These are phyloP conservation scores for Backusella morwellensis DNA, from an alignment of 192 early-diverging fungal species.

Conservation along the genomic window DNA sequence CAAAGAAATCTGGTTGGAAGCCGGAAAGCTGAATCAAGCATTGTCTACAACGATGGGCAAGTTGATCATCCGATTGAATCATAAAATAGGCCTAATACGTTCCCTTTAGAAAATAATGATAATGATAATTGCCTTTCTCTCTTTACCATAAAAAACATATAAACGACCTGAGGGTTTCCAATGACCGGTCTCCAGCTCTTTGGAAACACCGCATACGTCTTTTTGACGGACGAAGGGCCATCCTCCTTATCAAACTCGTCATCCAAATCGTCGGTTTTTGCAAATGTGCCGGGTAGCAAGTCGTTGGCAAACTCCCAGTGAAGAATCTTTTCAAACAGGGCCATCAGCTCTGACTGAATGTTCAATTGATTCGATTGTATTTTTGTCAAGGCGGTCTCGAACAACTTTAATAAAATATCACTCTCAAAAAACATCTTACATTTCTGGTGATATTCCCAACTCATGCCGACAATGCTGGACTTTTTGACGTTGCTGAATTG, in stretches of 20 bases:
- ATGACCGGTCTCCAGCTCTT: conserved; percentile 51
- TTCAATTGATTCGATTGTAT: conserved; percentile 25
- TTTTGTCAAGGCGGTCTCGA: conserved; percentile 15
- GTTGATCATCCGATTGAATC: conserved; percentile 45
- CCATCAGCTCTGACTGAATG: conserved; percentile 35
- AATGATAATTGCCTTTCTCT: too few relatives aligned
- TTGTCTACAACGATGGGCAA: conserved; percentile 51
- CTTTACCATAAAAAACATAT: conserved; percentile 64
- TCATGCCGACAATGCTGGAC: conserved; percentile 55
- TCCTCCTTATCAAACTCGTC: conserved; percentile 29
- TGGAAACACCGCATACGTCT: conserved; percentile 35
- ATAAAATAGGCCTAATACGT: conserved; percentile 38
- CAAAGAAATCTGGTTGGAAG: conserved; percentile 56
- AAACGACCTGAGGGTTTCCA: conserved; percentile 55
- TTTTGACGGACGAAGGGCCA: conserved; percentile 26
- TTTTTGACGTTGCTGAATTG: conserved; percentile 63
- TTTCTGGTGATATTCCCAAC: conserved; percentile 65
- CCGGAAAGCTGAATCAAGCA: conserved; percentile 66
- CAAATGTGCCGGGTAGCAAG: conserved; percentile 26
- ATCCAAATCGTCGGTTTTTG: neutral
- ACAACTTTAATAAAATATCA: conserved; percentile 11
- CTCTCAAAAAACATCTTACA: conserved; percentile 60
- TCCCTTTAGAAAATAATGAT: neutral
- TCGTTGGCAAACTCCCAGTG: conserved; percentile 54
- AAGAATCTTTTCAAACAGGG: conserved; percentile 46